Evolutionary conservation across 345 rosid genomes (phyloP).

Genomic region (Pistacia vera): DNA sequence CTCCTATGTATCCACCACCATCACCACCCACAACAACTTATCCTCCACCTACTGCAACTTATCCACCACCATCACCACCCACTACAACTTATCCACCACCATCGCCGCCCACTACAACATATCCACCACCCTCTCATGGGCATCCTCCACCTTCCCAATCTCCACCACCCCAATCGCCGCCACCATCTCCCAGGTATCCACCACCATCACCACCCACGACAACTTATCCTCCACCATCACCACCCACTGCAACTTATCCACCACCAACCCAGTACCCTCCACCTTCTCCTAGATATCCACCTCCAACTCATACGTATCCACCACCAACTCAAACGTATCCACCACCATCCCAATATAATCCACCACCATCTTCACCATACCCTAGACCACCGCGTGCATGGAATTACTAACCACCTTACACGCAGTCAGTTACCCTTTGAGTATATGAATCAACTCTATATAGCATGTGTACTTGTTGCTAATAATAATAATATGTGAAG

Average conservation of each 20-base stretch:
- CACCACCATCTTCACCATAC: constrained; percentile 25
- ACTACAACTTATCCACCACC: constrained; percentile 6
- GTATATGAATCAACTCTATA: background rate
- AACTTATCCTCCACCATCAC: constrained; percentile 13
- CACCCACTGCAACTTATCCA: constrained; percentile 1
- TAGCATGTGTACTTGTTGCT: background rate
- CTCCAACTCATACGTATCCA: constrained; percentile 16
- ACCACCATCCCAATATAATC: background rate
- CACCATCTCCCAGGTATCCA: constrained; percentile 6
- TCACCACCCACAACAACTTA: constrained; percentile 11
- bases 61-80: constrained; percentile 18
- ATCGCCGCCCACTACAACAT: constrained; percentile 8
- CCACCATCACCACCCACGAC: constrained; percentile 15
- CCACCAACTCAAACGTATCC: too few species aligned
- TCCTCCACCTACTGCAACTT: constrained; percentile 13
- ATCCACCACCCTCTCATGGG: constrained; percentile 4
- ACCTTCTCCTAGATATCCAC: background rate
- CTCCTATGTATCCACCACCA: background rate
- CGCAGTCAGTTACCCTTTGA: constrained; percentile 10
- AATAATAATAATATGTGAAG: background rate
- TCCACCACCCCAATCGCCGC: constrained; percentile 9
- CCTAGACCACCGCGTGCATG: constrained; percentile 13
- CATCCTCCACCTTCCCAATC: constrained; percentile 15
- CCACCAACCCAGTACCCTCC: constrained; percentile 12
- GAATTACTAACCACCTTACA: constrained; percentile 1